phyloP scores from a whole-genome alignment of 371 early-diverging fungal species.

The Mucor irregularis region DNA sequence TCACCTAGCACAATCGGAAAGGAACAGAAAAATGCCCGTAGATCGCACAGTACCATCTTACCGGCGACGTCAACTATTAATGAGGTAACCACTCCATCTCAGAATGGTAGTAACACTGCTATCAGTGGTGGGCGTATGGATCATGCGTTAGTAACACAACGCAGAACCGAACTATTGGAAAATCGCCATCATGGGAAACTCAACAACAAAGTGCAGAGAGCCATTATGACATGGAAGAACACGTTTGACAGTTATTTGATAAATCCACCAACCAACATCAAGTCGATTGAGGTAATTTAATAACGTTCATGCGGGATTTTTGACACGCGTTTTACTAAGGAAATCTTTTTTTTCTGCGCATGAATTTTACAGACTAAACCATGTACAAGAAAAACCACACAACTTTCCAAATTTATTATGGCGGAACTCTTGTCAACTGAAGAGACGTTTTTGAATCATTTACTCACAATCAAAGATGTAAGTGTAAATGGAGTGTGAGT shows the following conservation, averaged over 20 bases:
- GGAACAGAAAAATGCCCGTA: conserved; percentile 9
- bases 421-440: conserved; percentile 38
- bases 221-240: conserved; percentile 15
- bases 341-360: neutral
- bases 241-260: too few relatives aligned
- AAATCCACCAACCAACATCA: too few relatives aligned
- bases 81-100: neutral
- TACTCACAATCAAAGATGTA: conserved; percentile 34
- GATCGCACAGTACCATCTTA: conserved; percentile 16
- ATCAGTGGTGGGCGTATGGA: conserved; percentile 19
- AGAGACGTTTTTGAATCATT: conserved; percentile 35
- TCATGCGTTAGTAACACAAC: conserved; percentile 7
- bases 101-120: too few relatives aligned
- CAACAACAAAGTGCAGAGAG: conserved; percentile 17
- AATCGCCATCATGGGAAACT: conserved; percentile 11
- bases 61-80: conserved; percentile 11
- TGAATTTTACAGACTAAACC: conserved; percentile 3
- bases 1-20: neutral
- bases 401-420: conserved; percentile 33
- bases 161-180: conserved; percentile 8
- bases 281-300: conserved; percentile 10
- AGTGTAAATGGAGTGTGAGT: too few relatives aligned
- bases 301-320: too few relatives aligned
- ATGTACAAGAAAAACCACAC: conserved; percentile 19
- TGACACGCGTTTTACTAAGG: too few relatives aligned